Base-by-base conservation (phyloP, 805 yeast genomes). In the Saccharomycopsis sp. region DNA sequence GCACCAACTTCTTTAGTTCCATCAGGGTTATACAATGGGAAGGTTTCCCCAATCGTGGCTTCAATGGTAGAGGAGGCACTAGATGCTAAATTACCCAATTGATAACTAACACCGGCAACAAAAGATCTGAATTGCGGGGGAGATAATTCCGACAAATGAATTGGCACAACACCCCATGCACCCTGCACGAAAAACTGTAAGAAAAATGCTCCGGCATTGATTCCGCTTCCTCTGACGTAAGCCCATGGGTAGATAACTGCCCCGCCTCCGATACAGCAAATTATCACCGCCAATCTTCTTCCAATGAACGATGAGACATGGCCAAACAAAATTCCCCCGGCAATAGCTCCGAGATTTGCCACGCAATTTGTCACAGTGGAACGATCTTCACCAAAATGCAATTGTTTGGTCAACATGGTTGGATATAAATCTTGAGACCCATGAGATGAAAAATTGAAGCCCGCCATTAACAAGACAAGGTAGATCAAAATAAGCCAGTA, bases 341-440 rank as follows among this genome's bases (percentile, higher is more conserved):
- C 64, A 57, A 85, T 73, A 14, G 88, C 91, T 52, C 91, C 91
- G 16, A 85, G 61, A 64, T 84, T 86, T 5, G 85, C 82, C 14
- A 85, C 83, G 21, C 78, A 76, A 72, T 81, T 81, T 52, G 84
- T 81, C 18, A 83, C 84, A 0, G 90, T 84, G 34, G 77, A 69
- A 18, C 75, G 71, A 66, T 85, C 71, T 2, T 67, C 62, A 24
- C 77, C 66, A 61, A 77, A 76, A 9, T 67, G 73, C 34, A 80
- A 73, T 67, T 85, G 89, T 21, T 73, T 75, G 24, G 75, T 73
- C 53, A 86, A 71, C 71, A 83, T 73, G 1, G 89, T 83, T 44
- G 90, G 89, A 69, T 78, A 83, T 66, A 86, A 71, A 68, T 86
- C 92, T 70, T 86, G 91, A 3, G 89, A 81, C 1, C 89, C 89